phyloP scores from a whole-genome alignment of 1,284 basidiomycete genomes.

The Testicularia cyperi region DNA sequence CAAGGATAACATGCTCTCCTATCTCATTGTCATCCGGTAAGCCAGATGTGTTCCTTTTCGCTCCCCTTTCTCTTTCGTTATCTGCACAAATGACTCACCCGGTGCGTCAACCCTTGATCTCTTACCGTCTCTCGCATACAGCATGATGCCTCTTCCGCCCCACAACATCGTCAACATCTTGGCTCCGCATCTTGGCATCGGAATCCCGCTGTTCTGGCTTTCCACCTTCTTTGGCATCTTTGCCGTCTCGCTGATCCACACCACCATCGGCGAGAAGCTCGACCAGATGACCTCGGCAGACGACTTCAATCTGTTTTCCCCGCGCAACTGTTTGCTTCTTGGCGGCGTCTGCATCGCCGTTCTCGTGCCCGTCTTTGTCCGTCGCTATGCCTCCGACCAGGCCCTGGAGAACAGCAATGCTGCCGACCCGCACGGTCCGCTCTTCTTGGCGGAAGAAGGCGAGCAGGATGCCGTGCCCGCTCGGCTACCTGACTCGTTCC shows the following conservation, averaged over 20 bases:
- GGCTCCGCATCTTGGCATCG: constrained; percentile 88
- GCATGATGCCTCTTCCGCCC: constrained; percentile 86
- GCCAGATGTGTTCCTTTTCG: neutral
- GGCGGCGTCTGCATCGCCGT: constrained; percentile 83
- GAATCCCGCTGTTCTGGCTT: constrained; percentile 80
- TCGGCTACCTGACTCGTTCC: constrained; percentile 17
- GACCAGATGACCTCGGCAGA: constrained; percentile 90
- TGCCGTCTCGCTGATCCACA: constrained; percentile 89
- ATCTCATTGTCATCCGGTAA: constrained; percentile 72
- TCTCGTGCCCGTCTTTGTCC: constrained; percentile 73
- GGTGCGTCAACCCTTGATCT: no score
- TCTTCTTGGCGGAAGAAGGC: constrained; percentile 17
- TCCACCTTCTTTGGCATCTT: constrained; percentile 88
- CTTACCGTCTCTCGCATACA: constrained; percentile 48
- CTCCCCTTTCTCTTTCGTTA: no score
- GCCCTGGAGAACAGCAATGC: neutral
- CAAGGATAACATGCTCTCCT: constrained; percentile 77
- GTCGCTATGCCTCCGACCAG: neutral
- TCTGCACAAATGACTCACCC: no score
- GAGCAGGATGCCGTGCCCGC: constrained; percentile 7
- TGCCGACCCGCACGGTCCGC: constrained; percentile 17
- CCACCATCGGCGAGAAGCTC: constrained; percentile 82
- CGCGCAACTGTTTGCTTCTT: constrained; percentile 79
- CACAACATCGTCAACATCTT: constrained; percentile 81
- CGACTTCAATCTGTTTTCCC: constrained; percentile 88